Conservation (phyloP, 139 green algal genomes). For the Dunaliella primolecta region DNA sequence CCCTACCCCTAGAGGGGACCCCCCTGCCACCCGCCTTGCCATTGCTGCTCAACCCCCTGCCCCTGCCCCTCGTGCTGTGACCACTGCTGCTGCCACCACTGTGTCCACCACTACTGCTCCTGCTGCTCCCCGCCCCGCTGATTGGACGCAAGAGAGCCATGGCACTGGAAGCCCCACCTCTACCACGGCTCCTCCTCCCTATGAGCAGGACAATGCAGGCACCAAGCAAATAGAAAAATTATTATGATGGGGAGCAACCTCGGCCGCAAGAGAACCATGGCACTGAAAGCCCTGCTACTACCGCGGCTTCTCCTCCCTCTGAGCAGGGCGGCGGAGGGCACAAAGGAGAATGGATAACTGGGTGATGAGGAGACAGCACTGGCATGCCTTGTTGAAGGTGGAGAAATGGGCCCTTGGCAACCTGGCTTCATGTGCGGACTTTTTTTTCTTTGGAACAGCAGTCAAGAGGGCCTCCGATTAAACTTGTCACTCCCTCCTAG, state of each 20-base stretch:
- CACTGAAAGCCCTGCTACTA: not conserved
- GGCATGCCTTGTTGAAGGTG: too few relatives aligned
- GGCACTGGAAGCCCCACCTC: not conserved
- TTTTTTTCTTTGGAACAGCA: too few relatives aligned
- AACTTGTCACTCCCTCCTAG: too few relatives aligned
- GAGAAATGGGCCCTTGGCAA: too few relatives aligned
- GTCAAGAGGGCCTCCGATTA: too few relatives aligned
- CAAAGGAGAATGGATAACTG: too few relatives aligned
- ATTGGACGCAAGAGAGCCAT: not conserved
- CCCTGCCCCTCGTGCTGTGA: not conserved
- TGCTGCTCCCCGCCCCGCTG: not conserved
- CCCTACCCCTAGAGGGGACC: not conserved
- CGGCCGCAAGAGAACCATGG: not conserved
- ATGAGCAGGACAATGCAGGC: not conserved
- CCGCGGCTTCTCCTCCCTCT: not conserved
- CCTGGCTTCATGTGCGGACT: too few relatives aligned
- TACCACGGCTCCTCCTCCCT: not conserved
- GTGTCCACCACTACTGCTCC: not conserved
- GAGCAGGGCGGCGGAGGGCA: not conserved
- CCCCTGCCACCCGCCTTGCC: not conserved
- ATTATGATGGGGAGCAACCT: not conserved
- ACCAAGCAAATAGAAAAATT: too few relatives aligned
- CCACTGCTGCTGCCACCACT: not conserved
- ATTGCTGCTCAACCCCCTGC: not conserved
- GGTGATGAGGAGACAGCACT: too few relatives aligned